These are phyloP conservation scores for Diutina sp. DNA, from an alignment of 1,139 yeast genomes.

Conservation along the genomic window DNA sequence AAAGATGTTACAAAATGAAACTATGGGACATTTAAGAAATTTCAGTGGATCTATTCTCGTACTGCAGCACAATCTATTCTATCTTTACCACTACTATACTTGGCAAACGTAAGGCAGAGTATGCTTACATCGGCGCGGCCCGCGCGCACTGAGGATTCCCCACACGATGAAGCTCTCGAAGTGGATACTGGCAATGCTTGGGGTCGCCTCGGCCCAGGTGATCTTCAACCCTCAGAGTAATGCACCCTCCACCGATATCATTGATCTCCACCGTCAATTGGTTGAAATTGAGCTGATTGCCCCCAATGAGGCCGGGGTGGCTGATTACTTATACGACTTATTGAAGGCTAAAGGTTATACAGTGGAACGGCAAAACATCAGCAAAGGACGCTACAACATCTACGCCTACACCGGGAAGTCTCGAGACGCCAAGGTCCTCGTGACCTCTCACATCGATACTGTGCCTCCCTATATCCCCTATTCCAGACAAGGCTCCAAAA, in stretches of 20 bases:
- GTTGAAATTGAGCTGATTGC: constrained; percentile 23
- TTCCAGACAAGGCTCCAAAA: constrained; percentile 30
- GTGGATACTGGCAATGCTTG: background rate
- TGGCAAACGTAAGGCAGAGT: too few relatives aligned
- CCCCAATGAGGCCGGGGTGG: constrained; percentile 20
- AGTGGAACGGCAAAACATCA: constrained; percentile 26
- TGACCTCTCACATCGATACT: constrained; percentile 61
- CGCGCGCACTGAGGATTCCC: background rate
- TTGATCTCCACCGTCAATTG: constrained; percentile 20
- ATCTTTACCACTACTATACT: too few relatives aligned
- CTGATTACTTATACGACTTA: constrained; percentile 10
- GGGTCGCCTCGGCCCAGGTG: background rate
- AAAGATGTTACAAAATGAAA: too few relatives aligned
- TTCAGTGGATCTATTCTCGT: too few relatives aligned
- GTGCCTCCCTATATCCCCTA: constrained; percentile 59
- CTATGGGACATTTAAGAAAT: too few relatives aligned
- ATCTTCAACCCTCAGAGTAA: background rate
- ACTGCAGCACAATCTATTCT: too few relatives aligned
- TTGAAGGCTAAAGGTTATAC: constrained; percentile 30
- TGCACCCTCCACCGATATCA: constrained; percentile 5
- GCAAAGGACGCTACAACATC: constrained; percentile 30
- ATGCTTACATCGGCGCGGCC: background rate
- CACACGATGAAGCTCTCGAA: background rate
- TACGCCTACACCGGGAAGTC: constrained; percentile 41
- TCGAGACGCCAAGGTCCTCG: constrained; percentile 34